These are phyloP conservation scores for Lentinula sp. DNA, from an alignment of 768 basidiomycete genomes.

Conservation along the genomic window DNA sequence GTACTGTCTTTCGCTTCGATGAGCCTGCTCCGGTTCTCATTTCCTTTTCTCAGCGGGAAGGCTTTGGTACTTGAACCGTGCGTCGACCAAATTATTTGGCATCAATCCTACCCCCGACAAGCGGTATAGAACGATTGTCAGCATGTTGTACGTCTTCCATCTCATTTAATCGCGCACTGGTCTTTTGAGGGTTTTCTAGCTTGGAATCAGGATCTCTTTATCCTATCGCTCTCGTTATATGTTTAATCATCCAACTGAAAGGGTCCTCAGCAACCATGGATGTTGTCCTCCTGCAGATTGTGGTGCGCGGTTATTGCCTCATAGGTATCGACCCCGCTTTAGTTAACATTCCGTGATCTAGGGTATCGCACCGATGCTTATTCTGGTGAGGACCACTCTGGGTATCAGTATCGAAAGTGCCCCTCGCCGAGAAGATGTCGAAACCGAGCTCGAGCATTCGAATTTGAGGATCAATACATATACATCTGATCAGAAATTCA, in stretches of 20 bases:
- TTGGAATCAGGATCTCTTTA: slow-evolving; percentile 2
- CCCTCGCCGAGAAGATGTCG: neutral
- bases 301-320: neutral
- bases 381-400: neutral
- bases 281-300: neutral
- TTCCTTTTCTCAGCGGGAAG: neutral
- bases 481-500: neutral
- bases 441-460: neutral
- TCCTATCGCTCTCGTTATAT: slow-evolving; percentile 4
- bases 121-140: neutral
- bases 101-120: neutral
- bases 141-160: slow-evolving; percentile 1
- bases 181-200: neutral
- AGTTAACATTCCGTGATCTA: neutral
- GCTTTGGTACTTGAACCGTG: slow-evolving; percentile 1
- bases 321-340: neutral
- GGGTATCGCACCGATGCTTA: slow-evolving; percentile 3
- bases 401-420: slow-evolving; percentile 2
- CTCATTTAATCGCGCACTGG: neutral
- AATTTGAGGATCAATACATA: neutral
- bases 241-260: neutral
- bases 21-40: neutral
- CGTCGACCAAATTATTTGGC: neutral
- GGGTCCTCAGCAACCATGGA: neutral
- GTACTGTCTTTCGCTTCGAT: neutral